Conservation (phyloP, 106 monocot genomes). For the Triglochin maritima region DNA sequence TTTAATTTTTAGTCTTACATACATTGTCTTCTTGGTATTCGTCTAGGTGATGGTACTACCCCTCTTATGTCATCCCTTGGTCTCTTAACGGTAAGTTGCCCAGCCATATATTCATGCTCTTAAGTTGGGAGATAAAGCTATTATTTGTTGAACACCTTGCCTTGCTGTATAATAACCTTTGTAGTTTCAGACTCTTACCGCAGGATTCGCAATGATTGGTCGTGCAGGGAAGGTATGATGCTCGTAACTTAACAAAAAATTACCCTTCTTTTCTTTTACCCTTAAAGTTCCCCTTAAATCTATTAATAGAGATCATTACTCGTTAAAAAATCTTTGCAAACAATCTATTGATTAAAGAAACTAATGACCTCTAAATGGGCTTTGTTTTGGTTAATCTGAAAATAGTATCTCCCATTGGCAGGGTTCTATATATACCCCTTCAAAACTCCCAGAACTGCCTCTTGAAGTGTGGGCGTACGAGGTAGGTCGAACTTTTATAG, state of each 20-base stretch:
- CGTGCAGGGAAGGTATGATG: constrained; percentile 63
- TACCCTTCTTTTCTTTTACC: not conserved
- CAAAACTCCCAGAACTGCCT: constrained; percentile 52
- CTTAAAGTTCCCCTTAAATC: not conserved
- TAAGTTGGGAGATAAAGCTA: too few species aligned
- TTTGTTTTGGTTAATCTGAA: constrained; percentile 3
- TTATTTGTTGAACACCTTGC: too few species aligned
- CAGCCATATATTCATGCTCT: not conserved
- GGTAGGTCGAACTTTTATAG: constrained; percentile 18
- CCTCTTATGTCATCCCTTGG: constrained; percentile 92
- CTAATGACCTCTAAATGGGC: not conserved
- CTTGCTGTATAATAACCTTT: not conserved
- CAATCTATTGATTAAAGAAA: too few species aligned
- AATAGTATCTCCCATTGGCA: constrained; percentile 11
- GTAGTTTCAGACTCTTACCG: constrained; percentile 66
- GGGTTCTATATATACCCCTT: constrained; percentile 66
- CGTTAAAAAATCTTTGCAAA: too few species aligned
- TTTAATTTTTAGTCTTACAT: not conserved
- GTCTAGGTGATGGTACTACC: constrained; percentile 73
- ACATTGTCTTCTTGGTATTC: constrained; percentile 5
- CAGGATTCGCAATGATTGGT: constrained; percentile 76
- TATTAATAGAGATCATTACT: too few species aligned
- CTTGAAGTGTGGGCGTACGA: constrained; percentile 94
- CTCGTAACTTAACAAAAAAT: not conserved
- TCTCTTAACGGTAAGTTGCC: constrained; percentile 56